Evolutionary conservation across 2,329 filamentous ascomycete genomes (phyloP), one percentile per base, ranked within the genome.

Genomic region (Penicillium brevicompactum): DNA sequence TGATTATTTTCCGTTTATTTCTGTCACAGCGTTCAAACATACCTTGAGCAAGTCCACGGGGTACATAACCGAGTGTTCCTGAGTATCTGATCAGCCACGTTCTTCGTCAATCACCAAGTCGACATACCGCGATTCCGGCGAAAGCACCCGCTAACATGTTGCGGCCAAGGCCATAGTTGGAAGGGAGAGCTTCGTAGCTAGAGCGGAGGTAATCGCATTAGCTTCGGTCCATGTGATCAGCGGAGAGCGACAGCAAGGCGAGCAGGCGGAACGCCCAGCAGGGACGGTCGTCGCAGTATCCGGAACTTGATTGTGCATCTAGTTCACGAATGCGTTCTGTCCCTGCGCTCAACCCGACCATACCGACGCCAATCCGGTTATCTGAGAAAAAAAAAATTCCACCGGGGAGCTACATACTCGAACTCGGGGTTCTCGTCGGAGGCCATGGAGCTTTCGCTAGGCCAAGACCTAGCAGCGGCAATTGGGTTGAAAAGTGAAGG

Each of bases 51-150:
- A 86, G 79, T 99, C 94, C 71, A 99, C 90, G 18, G 94, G 94
- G 73, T 99, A 99, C 94, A 99, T 97, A 69, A 96, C 92, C 56
- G 93, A 95, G 77, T 97, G 93, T 80, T 97, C 93, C 92, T 97
- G 67, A 54, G 24, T 65, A 62, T 49, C 49, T 46, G 58, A 59
- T 63, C 49, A 56, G 66, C 38, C 47, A 31, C 50, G 55, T 27
- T 42, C 43, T 43, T 41, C 51, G 10, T 22, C 18, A 31, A 49
- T 13, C 24, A 48, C 40, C 43, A 40, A 32, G 41, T 48, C 38
- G 65, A 73, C 87, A 67, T 87, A 95, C 91, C 69, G 92, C 91
- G 78, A 97, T 95, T 67, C 94, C 94, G 56, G 94, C 94, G 78
- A 97, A 97, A 65, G 94, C 94, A 74, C 94, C 94, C 53, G 94